Evolutionary conservation across 2,329 filamentous ascomycete genomes (phyloP).

Genomic region (Sporothrix pseudoabietina): DNA sequence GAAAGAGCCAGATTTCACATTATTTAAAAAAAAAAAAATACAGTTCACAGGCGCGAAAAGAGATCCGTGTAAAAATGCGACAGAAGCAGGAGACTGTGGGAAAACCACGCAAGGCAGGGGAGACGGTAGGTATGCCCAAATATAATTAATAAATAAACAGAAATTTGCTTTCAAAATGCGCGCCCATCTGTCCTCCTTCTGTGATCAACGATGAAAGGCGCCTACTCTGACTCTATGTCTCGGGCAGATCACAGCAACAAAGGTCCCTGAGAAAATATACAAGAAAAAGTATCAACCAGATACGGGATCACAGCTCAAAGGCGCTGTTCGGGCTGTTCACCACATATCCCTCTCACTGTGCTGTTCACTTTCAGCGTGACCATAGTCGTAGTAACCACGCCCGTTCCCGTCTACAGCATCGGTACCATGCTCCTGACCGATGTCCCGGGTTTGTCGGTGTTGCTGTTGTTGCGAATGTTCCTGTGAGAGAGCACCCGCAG

Average conservation of each 20-base stretch:
- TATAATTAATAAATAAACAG: not conserved
- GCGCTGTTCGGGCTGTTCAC: constrained; percentile 29
- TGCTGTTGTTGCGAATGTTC: not conserved
- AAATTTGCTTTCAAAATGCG: not conserved
- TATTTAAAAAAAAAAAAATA: not conserved
- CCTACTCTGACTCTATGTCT: not conserved
- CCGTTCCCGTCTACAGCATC: constrained; percentile 5
- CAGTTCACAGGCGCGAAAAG: not conserved
- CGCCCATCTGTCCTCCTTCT: not conserved
- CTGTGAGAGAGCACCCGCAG: not conserved
- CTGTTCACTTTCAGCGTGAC: constrained; percentile 32
- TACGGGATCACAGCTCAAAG: not conserved
- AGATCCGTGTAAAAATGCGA: not conserved
- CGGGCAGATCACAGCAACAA: not conserved
- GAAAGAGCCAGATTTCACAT: not conserved
- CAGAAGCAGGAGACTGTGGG: not conserved
- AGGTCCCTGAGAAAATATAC: not conserved
- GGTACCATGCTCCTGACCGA: not conserved
- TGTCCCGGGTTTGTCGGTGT: constrained; percentile 10
- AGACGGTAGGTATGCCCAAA: not conserved
- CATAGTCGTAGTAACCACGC: constrained; percentile 38
- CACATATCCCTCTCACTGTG: constrained; percentile 37
- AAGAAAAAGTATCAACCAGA: not conserved
- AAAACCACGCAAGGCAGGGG: not conserved
- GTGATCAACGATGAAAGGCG: not conserved